phyloP scores from a whole-genome alignment of 2,329 filamentous ascomycete genomes.

The Cercospora zeae-maydis region DNA sequence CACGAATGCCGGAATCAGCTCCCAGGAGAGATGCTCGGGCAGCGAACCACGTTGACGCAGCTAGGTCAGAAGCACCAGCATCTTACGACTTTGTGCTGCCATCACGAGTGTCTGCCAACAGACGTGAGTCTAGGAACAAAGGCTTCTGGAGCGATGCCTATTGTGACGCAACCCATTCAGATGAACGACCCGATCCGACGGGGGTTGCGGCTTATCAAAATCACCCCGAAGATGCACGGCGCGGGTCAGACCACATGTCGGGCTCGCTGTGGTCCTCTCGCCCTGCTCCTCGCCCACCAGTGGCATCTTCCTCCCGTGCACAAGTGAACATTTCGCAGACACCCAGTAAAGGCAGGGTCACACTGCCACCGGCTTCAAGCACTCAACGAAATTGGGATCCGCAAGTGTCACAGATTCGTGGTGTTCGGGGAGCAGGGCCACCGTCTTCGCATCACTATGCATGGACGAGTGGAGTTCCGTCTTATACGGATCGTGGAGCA shows the following conservation, averaged over 20 bases:
- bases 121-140: not conserved
- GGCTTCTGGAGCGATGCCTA: not conserved
- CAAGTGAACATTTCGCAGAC: not conserved
- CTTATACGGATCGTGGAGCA: not conserved
- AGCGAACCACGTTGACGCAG: not conserved
- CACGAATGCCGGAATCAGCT: not conserved
- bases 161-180: not conserved
- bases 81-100: not conserved
- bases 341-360: conserved; percentile 20
- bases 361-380: conserved; percentile 14
- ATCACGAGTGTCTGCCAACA: not conserved
- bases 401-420: conserved; percentile 27
- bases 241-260: not conserved
- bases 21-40: not conserved
- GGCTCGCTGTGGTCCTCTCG: not conserved
- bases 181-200: not conserved
- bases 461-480: not conserved
- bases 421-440: conserved; percentile 26
- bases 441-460: not conserved
- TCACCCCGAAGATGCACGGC: not conserved
- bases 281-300: not conserved
- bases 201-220: not conserved
- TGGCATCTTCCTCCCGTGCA: not conserved
- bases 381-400: conserved; percentile 13
- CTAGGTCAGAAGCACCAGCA: not conserved